Base-by-base conservation (phyloP, 768 basidiomycete genomes). In the Naganishia onofrii region DNA sequence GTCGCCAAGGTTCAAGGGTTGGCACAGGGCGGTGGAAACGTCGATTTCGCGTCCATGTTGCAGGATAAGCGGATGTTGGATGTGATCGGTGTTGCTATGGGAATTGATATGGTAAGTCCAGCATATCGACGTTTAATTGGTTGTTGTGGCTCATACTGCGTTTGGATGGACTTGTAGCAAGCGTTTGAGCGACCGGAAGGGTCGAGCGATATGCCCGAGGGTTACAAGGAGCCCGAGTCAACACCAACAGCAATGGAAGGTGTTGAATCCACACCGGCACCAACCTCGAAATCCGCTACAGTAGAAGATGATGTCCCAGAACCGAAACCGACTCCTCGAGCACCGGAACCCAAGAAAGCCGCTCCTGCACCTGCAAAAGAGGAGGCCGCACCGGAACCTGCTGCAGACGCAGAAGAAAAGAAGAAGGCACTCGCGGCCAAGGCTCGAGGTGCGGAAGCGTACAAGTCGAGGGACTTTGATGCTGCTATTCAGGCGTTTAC, bases 21-120 rank as follows among this genome's bases (percentile, higher is more conserved):
- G 68, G 80, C 81, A 71, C 67, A 74, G 21, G 72, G n/a, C n/a
- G n/a, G 74, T 28, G 58, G 70, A 29, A 70, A 74, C 19, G 70
- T 53, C 65, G 75, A 78, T 68, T 68, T 78, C 56, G 72, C 71
- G 36, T 87, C 86, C 54, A 85, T 87, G 76, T 79, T 90, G 74
- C 83, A 87, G 71, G 94, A 97, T 81, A 88, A 94, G 42, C 87
- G 94, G 70, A 93, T 96, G 92, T 91, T 80, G 71, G 80, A 80
- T 77, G 93, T 93, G 19, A 84, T 97, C 53, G 94, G 94, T 70
- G 94, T 88, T 13, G 85, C 92, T 68, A 92, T 97, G 90, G 92
- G 92, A 38, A 85, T 97, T 74, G 92, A 97, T 82, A 86, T 97
- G 82, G 79, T 80, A 69, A 72, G 79, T 72, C 34, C 29, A 28